Conservation (phyloP, 768 basidiomycete genomes). For the Phaeotremella skinneri region DNA sequence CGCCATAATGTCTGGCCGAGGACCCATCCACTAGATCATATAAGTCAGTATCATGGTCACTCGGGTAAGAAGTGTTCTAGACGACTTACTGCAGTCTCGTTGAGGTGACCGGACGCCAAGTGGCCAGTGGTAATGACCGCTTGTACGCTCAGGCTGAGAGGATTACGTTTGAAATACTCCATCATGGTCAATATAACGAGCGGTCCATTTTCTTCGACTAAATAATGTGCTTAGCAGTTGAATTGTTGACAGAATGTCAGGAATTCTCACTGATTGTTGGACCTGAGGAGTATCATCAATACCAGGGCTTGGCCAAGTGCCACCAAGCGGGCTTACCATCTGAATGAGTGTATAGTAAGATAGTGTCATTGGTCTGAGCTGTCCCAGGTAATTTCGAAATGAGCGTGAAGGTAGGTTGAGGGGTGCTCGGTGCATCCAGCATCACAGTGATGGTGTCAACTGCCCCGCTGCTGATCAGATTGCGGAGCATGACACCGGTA, state of each 20-base stretch:
- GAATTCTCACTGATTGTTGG: neutral
- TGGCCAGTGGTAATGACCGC: neutral
- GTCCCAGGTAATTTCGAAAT: neutral
- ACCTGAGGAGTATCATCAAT: neutral
- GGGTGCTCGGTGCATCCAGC: neutral
- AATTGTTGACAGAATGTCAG: neutral
- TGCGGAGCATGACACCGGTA: neutral
- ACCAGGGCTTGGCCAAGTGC: neutral
- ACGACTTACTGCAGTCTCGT: neutral
- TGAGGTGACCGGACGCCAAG: neutral
- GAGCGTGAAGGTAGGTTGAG: neutral
- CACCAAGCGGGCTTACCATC: neutral
- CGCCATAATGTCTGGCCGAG: neutral
- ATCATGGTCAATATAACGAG: neutral
- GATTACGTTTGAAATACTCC: neutral
- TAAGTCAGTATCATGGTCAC: neutral
- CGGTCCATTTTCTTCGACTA: constrained; percentile 1
- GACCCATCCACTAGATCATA: neutral
- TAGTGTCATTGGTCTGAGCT: neutral
- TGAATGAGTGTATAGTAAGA: neutral
- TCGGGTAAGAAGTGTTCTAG: neutral
- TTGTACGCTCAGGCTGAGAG: neutral
- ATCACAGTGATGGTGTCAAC: constrained; percentile 4
- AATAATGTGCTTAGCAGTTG: neutral
- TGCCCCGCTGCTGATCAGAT: neutral